Percentiles rank a stretch among this genome's conserved stretches.
Evolutionary conservation across 31 red algal genomes (phyloP).

Genomic region (Porphyra umbilicalis): DNA sequence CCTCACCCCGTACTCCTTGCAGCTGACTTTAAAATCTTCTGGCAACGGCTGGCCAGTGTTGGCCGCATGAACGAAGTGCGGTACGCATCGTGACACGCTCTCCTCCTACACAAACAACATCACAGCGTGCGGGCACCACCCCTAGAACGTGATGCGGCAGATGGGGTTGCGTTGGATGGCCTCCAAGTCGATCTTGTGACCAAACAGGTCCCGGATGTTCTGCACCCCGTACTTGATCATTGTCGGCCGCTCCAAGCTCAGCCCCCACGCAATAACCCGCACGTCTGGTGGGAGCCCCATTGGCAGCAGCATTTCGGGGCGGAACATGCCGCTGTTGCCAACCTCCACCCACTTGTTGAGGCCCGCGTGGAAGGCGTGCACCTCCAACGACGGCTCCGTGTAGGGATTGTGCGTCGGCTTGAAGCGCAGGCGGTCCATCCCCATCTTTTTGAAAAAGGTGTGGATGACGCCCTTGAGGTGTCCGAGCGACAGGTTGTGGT

Average conservation of each 20-base stretch:
- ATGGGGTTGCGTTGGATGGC: slow-evolving; percentile 77
- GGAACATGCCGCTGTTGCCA: slow-evolving; percentile 90
- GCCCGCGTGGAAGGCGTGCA: slow-evolving; percentile 74
- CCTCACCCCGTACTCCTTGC: too few species aligned
- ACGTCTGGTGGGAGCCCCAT: slow-evolving; percentile 83
- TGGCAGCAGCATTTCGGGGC: slow-evolving; percentile 88
- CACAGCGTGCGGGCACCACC: not conserved
- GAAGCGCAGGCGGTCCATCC: slow-evolving; percentile 80
- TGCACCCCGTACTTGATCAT: slow-evolving; percentile 88
- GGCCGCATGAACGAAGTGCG: too few species aligned
- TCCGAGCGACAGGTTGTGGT: slow-evolving; percentile 63
- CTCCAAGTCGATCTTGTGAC: slow-evolving; percentile 73
- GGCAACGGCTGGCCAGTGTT: too few species aligned
- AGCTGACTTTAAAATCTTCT: too few species aligned
- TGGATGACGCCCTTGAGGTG: slow-evolving; percentile 86
- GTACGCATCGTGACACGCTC: too few species aligned
- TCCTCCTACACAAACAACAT: too few species aligned
- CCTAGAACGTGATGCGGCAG: slow-evolving; percentile 72
- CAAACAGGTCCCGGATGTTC: slow-evolving; percentile 92
- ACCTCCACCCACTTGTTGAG: slow-evolving; percentile 92
- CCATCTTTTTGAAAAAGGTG: slow-evolving; percentile 85
- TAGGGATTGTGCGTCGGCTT: slow-evolving; percentile 96
- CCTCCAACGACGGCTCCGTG: slow-evolving; percentile 87
- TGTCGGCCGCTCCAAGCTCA: slow-evolving; percentile 80
- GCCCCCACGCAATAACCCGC: slow-evolving; percentile 84